phyloP scores from a whole-genome alignment of 306 rosid species.

The Vachellia collinsii region DNA sequence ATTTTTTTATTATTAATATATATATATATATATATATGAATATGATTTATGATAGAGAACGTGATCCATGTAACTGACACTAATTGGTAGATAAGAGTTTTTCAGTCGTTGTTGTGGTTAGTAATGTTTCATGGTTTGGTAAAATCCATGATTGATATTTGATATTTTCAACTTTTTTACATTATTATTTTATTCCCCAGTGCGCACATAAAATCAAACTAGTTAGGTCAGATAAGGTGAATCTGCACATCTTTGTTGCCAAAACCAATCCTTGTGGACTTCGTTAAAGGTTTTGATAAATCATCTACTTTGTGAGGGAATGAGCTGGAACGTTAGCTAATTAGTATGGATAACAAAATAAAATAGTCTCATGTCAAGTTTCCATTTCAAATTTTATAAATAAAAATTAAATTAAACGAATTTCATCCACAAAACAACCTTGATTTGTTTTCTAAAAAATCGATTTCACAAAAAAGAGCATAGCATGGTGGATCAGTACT shows the following conservation, averaged over 20 bases:
- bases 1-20: no score
- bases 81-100: no score
- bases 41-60: no score
- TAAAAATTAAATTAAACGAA: neutral
- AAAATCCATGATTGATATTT: slow-evolving; percentile 27
- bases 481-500: neutral
- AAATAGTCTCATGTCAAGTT: neutral
- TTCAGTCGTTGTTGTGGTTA: no score
- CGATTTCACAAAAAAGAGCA: neutral
- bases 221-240: slow-evolving; percentile 19
- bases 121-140: slow-evolving; percentile 19
- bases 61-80: no score
- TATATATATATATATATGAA: no score
- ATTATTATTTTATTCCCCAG: slow-evolving; percentile 13
- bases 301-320: neutral
- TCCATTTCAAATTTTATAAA: neutral
- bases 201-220: slow-evolving; percentile 28
- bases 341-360: neutral
- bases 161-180: neutral
- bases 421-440: neutral
- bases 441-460: neutral
- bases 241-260: neutral
- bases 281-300: neutral
- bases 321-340: neutral
- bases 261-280: neutral